phyloP scores from a whole-genome alignment of 225 moss, liverwort and hornwort genomes.

The Anthoceros angustus region DNA sequence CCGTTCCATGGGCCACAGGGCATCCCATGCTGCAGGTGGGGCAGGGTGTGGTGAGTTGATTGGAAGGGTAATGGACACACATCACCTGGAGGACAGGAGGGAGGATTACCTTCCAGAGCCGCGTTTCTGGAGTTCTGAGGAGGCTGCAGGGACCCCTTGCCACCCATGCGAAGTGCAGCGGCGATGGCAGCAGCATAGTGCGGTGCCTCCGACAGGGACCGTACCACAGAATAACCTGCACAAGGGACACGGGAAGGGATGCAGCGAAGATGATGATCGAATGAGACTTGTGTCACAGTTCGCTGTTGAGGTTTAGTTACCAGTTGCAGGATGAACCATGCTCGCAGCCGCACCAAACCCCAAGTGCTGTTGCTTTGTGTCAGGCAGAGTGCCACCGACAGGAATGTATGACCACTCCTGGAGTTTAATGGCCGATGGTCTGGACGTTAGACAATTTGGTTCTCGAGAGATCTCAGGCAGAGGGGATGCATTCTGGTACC shows the following conservation, averaged over 20 bases:
- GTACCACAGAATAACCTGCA: conserved; percentile 91
- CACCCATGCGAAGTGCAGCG: conserved; percentile 39
- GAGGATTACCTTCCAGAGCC: conserved; percentile 55
- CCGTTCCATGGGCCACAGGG: conserved; percentile 86
- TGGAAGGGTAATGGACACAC: background rate
- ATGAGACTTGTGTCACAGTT: background rate
- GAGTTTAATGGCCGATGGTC: conserved; percentile 1
- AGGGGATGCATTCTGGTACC: conserved; percentile 23
- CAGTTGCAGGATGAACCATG: conserved; percentile 99
- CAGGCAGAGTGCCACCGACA: conserved; percentile 71
- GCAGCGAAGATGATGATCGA: background rate
- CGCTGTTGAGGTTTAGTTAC: conserved; percentile 19
- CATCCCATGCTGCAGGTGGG: conserved; percentile 73
- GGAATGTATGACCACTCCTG: conserved; percentile 99
- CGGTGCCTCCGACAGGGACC: conserved; percentile 93
- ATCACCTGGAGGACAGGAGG: background rate
- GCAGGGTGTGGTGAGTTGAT: background rate
- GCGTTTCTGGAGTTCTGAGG: conserved; percentile 53
- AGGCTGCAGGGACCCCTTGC: conserved; percentile 7
- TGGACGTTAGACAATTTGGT: background rate
- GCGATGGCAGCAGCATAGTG: conserved; percentile 94
- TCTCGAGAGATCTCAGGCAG: background rate
- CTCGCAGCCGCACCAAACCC: conserved; percentile 99
- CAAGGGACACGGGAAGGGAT: background rate
- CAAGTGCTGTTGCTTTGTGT: conserved; percentile 81